Base-by-base conservation (phyloP, 108 stramenopile species). In the Nitzschia putrida region DNA sequence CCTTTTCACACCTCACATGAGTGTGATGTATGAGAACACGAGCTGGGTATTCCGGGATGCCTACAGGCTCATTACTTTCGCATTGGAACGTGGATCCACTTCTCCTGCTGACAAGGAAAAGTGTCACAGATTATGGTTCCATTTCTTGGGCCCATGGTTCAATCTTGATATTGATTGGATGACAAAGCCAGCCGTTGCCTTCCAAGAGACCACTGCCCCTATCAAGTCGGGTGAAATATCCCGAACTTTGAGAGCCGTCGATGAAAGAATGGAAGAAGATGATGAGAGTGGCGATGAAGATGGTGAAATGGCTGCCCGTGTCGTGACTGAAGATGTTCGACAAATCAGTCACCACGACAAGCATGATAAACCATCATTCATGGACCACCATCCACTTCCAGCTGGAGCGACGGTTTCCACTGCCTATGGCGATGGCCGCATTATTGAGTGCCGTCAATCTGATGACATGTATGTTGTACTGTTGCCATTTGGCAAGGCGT, bases 141-240 rank as follows among this genome's bases (percentile, higher is more conserved):
- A 95, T 44, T 93, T 95, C 66, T 71, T 95, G 50, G 94, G 86
- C 18, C 91, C 88, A 8, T 89, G 85, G 80, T 93, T 95, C 68
- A 87, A 85, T 20, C 75, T 95, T 13, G 71, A 66, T 24, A 42
- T 86, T 34, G 79, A 74, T 43, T 93, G 90, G 94, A 93, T 92
- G 85, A 79, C 85, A 53, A 63, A 56, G 38, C 91, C 88, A 34
- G 85, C 90, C 2, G 79, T 83, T 18, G 29, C 58, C 23, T 89
- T 73, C 56, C 72, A 76, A 55, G 81, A 81, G 42, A 58, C 73
- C 7, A 65, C 56, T 12, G 66, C 65, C 57, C 66, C 49, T 57
- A 26, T 66, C 64, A 63, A 66, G 71, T 39, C 66, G 44, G 21
- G 72, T 66, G 83, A 66, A 23, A 66, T 83, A 14, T 76, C 79